Conservation (phyloP, 768 basidiomycete genomes). For the Suillus bovinus region DNA sequence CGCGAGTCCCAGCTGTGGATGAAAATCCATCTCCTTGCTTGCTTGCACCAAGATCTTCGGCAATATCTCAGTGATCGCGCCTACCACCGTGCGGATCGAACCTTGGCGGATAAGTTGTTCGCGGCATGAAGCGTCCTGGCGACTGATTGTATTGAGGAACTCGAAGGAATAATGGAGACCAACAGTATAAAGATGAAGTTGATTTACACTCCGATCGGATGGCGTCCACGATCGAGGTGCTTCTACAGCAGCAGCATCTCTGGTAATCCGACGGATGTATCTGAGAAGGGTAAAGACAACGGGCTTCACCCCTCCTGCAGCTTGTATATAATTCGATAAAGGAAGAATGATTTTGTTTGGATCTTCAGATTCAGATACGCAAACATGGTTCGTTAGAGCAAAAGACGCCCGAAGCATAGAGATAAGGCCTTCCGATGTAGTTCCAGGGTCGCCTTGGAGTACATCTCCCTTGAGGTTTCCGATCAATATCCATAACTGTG, state of each 20-base stretch:
- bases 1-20: neutral
- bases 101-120: neutral
- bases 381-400: neutral
- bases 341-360: neutral
- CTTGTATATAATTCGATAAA: neutral
- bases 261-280: neutral
- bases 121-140: neutral
- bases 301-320: neutral
- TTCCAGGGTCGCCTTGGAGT: neutral
- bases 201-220: neutral
- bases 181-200: neutral
- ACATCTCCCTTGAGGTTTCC: neutral
- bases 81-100: neutral
- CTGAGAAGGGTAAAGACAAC: neutral
- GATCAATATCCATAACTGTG: neutral
- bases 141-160: neutral
- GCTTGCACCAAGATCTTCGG: neutral
- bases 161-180: neutral
- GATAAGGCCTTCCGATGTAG: neutral
- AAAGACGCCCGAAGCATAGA: neutral
- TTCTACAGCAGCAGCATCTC: neutral
- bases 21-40: neutral
- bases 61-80: neutral
- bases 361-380: neutral
- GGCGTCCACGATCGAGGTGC: neutral